Evolutionary conservation across 805 yeast species (phyloP).

Genomic region (Metschnikowia hibisci): DNA sequence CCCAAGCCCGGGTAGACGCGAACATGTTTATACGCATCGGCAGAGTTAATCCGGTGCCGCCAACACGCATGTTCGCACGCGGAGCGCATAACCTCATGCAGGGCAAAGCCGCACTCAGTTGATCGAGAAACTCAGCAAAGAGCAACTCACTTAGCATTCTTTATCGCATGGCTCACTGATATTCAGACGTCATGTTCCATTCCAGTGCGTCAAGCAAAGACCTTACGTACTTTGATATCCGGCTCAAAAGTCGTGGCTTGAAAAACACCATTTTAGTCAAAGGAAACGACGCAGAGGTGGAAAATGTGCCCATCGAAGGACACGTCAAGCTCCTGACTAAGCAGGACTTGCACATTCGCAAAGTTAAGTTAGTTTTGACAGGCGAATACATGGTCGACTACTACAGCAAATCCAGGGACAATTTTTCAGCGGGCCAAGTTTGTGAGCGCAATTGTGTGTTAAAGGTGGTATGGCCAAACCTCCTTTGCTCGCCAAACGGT

Average conservation of each 20-base stretch:
- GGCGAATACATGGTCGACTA: constrained; percentile 45
- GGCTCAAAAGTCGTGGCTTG: constrained; percentile 37
- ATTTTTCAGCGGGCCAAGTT: constrained; percentile 30
- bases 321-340: constrained; percentile 44
- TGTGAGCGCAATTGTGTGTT: constrained; percentile 38
- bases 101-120: background rate
- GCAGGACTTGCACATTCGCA: constrained; percentile 38
- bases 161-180: constrained; percentile 1
- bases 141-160: background rate
- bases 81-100: constrained; percentile 1
- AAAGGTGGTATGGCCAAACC: constrained; percentile 46
- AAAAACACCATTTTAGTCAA: constrained; percentile 40
- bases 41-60: background rate
- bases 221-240: constrained; percentile 35
- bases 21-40: background rate
- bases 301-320: constrained; percentile 42
- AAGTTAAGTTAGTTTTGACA: constrained; percentile 34
- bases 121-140: constrained; percentile 2
- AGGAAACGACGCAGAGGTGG: constrained; percentile 45
- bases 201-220: constrained; percentile 11
- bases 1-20: too few relatives aligned
- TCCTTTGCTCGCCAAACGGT: constrained; percentile 40
- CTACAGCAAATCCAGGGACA: constrained; percentile 29
- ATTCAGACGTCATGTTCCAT: constrained; percentile 1
- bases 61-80: background rate